phyloP scores from a whole-genome alignment of 345 rosid species.

The Arabidopsis arenosa region DNA sequence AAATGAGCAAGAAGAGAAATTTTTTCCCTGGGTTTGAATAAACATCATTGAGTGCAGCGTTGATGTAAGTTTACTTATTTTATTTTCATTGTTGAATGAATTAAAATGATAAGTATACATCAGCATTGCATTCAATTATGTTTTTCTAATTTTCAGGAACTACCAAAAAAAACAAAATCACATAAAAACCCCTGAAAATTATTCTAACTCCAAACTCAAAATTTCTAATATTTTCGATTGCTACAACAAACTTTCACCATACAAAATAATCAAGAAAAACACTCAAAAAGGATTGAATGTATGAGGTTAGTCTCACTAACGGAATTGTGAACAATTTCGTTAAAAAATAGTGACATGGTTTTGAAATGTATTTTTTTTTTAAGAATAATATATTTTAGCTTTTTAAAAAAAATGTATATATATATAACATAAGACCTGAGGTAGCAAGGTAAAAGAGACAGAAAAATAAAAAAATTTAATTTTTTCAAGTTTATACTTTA shows the following conservation, averaged over 20 bases:
- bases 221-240: not conserved
- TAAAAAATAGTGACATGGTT: constrained; percentile 2
- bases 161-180: not conserved
- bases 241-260: constrained; percentile 32
- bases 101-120: not conserved
- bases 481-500: too few relatives aligned
- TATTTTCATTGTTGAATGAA: not conserved
- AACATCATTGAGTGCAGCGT: constrained; percentile 81
- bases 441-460: too few relatives aligned
- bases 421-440: not conserved
- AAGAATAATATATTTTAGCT: too few relatives aligned
- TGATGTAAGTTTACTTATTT: constrained; percentile 44
- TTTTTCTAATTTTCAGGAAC: constrained; percentile 22
- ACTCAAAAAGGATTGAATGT: constrained; percentile 2
- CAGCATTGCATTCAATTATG: constrained; percentile 36
- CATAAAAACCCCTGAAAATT: not conserved
- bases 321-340: constrained; percentile 4
- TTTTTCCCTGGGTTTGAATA: constrained; percentile 36
- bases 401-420: not conserved
- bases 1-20: not conserved
- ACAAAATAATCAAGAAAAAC: constrained; percentile 23
- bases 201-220: not conserved
- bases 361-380: not conserved
- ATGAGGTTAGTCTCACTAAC: constrained; percentile 21
- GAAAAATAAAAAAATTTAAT: too few relatives aligned